Percentiles rank a stretch among this genome's conserved stretches.
phyloP scores from a whole-genome alignment of 176 grass and related monocot genomes.

The Urochloa ruziziensis region DNA sequence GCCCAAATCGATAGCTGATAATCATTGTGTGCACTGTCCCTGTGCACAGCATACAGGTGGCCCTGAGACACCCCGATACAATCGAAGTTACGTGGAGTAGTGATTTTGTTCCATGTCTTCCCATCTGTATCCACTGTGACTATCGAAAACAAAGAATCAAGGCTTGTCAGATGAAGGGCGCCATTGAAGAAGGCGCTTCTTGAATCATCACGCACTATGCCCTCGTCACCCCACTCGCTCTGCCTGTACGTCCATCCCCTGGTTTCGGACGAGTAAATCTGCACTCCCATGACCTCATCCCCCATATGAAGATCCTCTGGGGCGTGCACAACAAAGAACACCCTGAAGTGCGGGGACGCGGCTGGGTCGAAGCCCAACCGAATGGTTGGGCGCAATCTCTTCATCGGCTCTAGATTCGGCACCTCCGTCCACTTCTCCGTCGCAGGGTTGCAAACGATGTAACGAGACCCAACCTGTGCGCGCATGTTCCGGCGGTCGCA shows the following conservation, averaged over 20 bases:
- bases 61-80: not conserved
- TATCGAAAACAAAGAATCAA: not conserved
- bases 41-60: not conserved
- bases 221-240: not conserved
- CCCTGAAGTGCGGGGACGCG: not conserved
- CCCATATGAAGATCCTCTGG: not conserved
- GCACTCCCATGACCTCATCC: not conserved
- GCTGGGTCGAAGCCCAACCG: not conserved
- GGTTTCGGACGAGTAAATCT: not conserved
- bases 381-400: not conserved
- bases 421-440: not conserved
- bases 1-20: not conserved
- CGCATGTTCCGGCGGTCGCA: not conserved
- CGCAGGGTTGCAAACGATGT: not conserved
- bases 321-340: not conserved
- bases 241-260: not conserved
- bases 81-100: not conserved
- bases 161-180: not conserved
- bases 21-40: rapidly evolving
- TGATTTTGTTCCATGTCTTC: not conserved
- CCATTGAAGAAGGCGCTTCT: not conserved
- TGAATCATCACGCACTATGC: no score
- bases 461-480: not conserved
- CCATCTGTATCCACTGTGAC: not conserved
- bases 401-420: not conserved